These are phyloP conservation scores for Nicotiana attenuata DNA, from an alignment of 257 asterid species.

Conservation along the genomic window DNA sequence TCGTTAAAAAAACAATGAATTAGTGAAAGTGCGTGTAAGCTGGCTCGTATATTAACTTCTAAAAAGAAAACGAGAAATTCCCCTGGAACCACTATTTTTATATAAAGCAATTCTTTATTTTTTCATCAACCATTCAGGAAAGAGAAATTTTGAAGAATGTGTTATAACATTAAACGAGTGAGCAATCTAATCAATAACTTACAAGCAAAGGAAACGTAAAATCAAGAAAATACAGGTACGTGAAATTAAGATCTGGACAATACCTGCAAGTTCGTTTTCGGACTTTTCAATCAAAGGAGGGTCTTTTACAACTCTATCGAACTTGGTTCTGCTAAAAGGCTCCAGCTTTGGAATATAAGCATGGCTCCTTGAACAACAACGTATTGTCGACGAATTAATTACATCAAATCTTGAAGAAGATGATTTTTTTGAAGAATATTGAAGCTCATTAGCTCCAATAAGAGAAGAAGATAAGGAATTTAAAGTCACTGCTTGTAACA, in stretches of 20 bases:
- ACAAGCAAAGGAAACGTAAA: not conserved
- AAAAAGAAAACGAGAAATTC: too few relatives aligned
- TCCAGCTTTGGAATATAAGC: slow-evolving; percentile 68
- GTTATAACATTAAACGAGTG: too few relatives aligned
- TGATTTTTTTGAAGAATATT: slow-evolving; percentile 17
- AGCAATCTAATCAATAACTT: not conserved
- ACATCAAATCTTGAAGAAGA: slow-evolving; percentile 12
- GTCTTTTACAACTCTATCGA: slow-evolving; percentile 59
- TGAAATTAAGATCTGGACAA: not conserved
- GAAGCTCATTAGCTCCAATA: slow-evolving; percentile 25
- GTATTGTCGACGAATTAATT: slow-evolving; percentile 21
- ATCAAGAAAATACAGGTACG: not conserved
- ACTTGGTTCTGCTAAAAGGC: slow-evolving; percentile 80
- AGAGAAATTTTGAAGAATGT: not conserved
- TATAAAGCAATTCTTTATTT: not conserved
- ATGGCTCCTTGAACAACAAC: slow-evolving; percentile 51
- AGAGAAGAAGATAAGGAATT: slow-evolving; percentile 27
- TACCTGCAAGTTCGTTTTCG: slow-evolving; percentile 72
- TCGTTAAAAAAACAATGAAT: too few relatives aligned
- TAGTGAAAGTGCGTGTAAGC: too few relatives aligned
- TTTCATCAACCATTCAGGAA: not conserved
- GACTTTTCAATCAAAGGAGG: slow-evolving; percentile 87
- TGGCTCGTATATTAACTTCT: too few relatives aligned
- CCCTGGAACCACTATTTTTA: not conserved
- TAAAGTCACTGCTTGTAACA: slow-evolving; percentile 42